phyloP scores from a whole-genome alignment of 2,329 filamentous ascomycete species.

The Aspergillus hiratsukae region DNA sequence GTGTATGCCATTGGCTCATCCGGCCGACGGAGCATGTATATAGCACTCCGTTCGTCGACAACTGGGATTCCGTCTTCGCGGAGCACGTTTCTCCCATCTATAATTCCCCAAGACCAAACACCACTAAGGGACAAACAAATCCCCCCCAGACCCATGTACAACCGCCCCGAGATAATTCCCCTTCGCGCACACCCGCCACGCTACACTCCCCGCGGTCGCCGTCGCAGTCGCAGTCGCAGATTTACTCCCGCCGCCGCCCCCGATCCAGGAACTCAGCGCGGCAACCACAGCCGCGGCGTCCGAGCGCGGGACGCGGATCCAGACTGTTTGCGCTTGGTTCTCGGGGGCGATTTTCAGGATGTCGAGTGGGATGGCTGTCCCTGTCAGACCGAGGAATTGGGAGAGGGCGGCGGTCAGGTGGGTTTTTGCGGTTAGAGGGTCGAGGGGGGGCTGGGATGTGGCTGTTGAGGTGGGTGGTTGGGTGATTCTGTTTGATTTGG shows the following conservation, averaged over 20 bases:
- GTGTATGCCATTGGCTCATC: not conserved
- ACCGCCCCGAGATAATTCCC: conserved; percentile 35
- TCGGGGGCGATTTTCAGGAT: conserved; percentile 36
- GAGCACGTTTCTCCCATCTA: not conserved
- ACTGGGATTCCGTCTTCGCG: not conserved
- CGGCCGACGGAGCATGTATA: not conserved
- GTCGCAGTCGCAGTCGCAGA: not conserved
- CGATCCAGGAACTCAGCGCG: conserved; percentile 46
- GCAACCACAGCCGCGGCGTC: conserved; percentile 41
- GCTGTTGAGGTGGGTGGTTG: conserved; percentile 20
- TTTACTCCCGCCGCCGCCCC: conserved; percentile 16
- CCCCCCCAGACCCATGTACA: conserved; percentile 29
- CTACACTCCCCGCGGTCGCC: conserved; percentile 22
- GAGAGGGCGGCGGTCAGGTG: conserved; percentile 44
- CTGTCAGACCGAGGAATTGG: conserved; percentile 45
- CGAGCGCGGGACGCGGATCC: conserved; percentile 44
- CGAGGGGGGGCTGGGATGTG: conserved; percentile 24
- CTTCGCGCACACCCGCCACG: conserved; percentile 37
- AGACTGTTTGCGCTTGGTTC: conserved; percentile 22
- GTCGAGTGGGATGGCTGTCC: conserved; percentile 45
- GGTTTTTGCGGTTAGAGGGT: conserved; percentile 44
- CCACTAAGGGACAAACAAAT: conserved; percentile 28
- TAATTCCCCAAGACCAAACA: not conserved
- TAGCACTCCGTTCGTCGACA: not conserved
- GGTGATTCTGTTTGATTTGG: conserved; percentile 17